phyloP scores from a whole-genome alignment of 176 grass and related monocot genomes.

The Bonia amplexicaulis region DNA sequence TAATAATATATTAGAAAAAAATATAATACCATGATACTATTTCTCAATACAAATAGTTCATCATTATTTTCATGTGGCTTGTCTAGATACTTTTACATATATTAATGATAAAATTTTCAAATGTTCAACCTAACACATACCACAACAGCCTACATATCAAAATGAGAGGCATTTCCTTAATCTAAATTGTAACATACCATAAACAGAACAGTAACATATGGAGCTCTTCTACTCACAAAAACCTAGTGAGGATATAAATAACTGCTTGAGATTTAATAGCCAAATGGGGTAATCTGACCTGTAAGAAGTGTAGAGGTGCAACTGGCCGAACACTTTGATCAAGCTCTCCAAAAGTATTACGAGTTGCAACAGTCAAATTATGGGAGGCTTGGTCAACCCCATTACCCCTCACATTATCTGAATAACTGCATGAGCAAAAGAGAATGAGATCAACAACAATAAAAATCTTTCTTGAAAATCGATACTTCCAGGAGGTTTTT shows the following conservation, averaged over 20 bases:
- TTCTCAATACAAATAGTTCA: background rate
- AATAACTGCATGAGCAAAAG: constrained; percentile 55
- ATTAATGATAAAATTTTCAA: background rate
- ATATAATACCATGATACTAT: background rate
- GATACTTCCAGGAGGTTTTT: background rate
- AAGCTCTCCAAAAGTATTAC: constrained; percentile 89
- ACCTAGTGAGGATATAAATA: background rate
- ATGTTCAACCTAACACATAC: constrained; percentile 6
- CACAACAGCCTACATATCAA: background rate
- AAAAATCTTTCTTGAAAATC: background rate
- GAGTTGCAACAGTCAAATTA: constrained; percentile 85
- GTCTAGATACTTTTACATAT: background rate
- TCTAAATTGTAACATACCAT: background rate
- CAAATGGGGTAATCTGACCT: constrained; percentile 38
- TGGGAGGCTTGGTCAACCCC: constrained; percentile 88
- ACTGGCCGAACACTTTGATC: constrained; percentile 78
- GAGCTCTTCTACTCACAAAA: background rate
- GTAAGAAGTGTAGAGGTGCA: constrained; percentile 87
- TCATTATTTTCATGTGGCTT: background rate
- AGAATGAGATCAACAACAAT: constrained; percentile 25
- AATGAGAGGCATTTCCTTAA: background rate
- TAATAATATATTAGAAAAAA: background rate
- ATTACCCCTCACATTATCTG: constrained; percentile 70
- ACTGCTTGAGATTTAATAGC: constrained; percentile 6
- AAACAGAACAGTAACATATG: constrained; percentile 1